Base-by-base conservation (phyloP, 768 basidiomycete species). In the Mycena vitilis region DNA sequence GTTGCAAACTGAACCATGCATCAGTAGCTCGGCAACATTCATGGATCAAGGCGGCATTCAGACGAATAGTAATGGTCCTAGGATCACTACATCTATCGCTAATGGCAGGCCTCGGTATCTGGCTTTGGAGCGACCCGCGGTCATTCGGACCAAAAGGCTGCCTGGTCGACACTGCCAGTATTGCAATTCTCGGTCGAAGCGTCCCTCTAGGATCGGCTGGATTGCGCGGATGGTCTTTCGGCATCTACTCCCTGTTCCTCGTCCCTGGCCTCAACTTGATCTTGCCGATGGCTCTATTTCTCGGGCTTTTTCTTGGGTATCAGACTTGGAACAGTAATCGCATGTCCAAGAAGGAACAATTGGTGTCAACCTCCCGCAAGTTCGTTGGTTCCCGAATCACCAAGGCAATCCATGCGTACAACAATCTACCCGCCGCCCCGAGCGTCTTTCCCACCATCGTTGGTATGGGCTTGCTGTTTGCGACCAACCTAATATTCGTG, bases 21-120 rank as follows among this genome's bases (percentile, higher is more conserved):
- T 30, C 48, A 23, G 48, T 23, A n/a, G 20, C 48, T 49, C 48
- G 48, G n/a, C 48, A 22, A 22, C 13, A 49, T n/a, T 49, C 48
- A 49, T 22, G n/a, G 18, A 62, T 42, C 25, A 49, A 42, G 23
- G 23, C 42, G 5, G 34, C 49, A 34, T 48, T 62, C 20, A 54
- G 54, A 18, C 37, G n/a, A 23, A 47, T 60, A 10, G 40, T 52
- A 16, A 37, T 54, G 22, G 47, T 60, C 49, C 49, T 67, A 5
- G 66, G 66, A 13, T 23, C 59, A 12, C 36, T 67, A 12, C 66
- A 67, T 45, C 59, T 67, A 9, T 40, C 66, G 7, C 38, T 61
- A 5, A 67, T 67, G 65, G 57, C 65, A 22, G 65, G 58, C 16
- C 48, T 66, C 57, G 65, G 65, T 8, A 51, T 66, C 23, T 67